These are phyloP conservation scores for Anthracocystis walkeri DNA, from an alignment of 1,284 basidiomycete genomes.

Conservation along the genomic window DNA sequence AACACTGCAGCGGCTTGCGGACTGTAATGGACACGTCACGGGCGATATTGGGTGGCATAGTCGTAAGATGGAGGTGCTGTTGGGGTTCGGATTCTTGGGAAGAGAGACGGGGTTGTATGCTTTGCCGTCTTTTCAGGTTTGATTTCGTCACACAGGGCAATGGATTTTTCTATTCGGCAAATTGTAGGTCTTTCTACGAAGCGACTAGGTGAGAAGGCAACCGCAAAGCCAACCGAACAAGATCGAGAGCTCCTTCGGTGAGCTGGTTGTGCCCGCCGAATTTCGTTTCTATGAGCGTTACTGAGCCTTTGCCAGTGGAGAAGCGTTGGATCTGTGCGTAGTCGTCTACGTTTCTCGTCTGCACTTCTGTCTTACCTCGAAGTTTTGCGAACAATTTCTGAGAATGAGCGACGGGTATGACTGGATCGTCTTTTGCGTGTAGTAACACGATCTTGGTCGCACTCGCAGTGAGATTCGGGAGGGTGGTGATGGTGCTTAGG, in stretches of 20 bases:
- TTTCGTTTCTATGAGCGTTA: slow-evolving; percentile 49
- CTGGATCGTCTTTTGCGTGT: slow-evolving; percentile 83
- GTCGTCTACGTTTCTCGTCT: slow-evolving; percentile 16
- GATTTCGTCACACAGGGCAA: not conserved
- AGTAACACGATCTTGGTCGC: slow-evolving; percentile 76
- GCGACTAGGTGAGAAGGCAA: slow-evolving; percentile 23
- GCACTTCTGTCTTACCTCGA: not conserved
- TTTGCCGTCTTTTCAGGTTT: slow-evolving; percentile 60
- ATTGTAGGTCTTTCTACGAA: not conserved
- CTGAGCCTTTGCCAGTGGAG: slow-evolving; percentile 3
- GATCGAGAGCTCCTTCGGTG: slow-evolving; percentile 48
- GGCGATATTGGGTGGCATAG: slow-evolving; percentile 94
- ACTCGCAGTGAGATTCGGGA: slow-evolving; percentile 8
- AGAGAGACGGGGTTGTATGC: slow-evolving; percentile 90
- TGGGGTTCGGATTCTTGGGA: slow-evolving; percentile 89
- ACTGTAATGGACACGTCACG: slow-evolving; percentile 86
- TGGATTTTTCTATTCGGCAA: not conserved
- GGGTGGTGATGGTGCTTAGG: slow-evolving; percentile 70
- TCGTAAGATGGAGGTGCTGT: slow-evolving; percentile 94
- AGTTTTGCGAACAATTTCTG: slow-evolving; percentile 35
- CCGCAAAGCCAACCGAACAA: slow-evolving; percentile 23
- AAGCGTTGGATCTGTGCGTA: slow-evolving; percentile 33
- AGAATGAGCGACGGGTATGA: slow-evolving; percentile 82
- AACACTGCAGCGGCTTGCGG: slow-evolving; percentile 80
- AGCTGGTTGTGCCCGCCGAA: slow-evolving; percentile 58